These are phyloP conservation scores for Trichothecium sympodiale DNA, from an alignment of 2,329 filamentous ascomycete genomes.

Conservation along the genomic window DNA sequence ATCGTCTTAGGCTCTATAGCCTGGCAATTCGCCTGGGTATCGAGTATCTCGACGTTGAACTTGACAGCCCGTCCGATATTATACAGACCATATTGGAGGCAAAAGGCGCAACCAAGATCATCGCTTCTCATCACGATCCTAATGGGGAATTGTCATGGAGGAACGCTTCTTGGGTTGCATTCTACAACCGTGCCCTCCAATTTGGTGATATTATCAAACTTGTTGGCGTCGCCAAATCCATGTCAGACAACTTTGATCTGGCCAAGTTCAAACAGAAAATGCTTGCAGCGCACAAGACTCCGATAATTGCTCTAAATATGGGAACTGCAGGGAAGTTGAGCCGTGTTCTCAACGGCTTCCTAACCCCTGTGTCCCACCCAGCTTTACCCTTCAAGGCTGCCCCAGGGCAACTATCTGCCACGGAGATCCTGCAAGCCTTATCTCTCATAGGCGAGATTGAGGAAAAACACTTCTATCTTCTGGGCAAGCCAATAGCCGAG, in stretches of 20 bases:
- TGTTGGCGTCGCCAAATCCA: slow-evolving; percentile 63
- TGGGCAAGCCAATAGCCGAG: slow-evolving; percentile 72
- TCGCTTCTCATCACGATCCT: slow-evolving; percentile 93
- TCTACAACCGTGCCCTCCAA: slow-evolving; percentile 82
- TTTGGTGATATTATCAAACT: slow-evolving; percentile 93
- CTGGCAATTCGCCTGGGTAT: slow-evolving; percentile 73
- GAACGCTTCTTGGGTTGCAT: slow-evolving; percentile 83
- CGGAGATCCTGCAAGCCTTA: slow-evolving; percentile 73
- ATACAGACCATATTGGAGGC: slow-evolving; percentile 55
- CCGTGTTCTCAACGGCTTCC: slow-evolving; percentile 79
- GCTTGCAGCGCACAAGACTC: slow-evolving; percentile 60
- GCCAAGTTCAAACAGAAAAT: slow-evolving; percentile 72
- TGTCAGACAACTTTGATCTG: slow-evolving; percentile 82
- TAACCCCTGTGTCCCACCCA: slow-evolving; percentile 90
- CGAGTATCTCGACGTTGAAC: slow-evolving; percentile 89
- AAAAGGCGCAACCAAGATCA: slow-evolving; percentile 69
- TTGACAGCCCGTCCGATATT: slow-evolving; percentile 70
- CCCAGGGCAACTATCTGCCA: slow-evolving; percentile 82
- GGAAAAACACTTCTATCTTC: slow-evolving; percentile 70
- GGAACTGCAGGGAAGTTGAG: slow-evolving; percentile 77
- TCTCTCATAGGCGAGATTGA: slow-evolving; percentile 70
- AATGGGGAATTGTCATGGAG: slow-evolving; percentile 70
- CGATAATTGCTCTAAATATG: slow-evolving; percentile 95
- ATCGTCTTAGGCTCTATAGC: slow-evolving; percentile 63
- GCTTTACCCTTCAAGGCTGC: slow-evolving; percentile 86